A percentile compares a stretch with the other conserved stretches of the same genome.
These are phyloP conservation scores for Ramalina intermedia DNA, from an alignment of 495 filamentous ascomycete genomes.

Conservation along the genomic window DNA sequence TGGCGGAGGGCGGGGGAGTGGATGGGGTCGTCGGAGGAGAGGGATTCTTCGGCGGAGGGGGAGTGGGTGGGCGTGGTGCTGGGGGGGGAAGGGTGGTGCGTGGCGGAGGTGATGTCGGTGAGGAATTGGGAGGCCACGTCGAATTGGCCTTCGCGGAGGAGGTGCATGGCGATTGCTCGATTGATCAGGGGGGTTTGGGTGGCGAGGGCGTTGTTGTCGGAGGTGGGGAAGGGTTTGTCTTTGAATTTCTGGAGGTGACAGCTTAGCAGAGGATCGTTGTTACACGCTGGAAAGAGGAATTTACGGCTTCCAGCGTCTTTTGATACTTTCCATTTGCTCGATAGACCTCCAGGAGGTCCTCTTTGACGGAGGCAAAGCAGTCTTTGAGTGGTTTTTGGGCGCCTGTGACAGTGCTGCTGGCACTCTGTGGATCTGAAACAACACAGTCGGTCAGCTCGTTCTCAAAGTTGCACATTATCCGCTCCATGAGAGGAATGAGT, in stretches of 20 bases:
- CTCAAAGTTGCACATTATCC: background rate
- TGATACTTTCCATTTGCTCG: conserved; percentile 64
- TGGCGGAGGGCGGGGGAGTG: conserved; percentile 55
- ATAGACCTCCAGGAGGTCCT: conserved; percentile 66
- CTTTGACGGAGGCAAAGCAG: conserved; percentile 62
- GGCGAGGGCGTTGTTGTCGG: conserved; percentile 69
- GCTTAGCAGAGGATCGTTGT: background rate
- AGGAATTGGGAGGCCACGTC: conserved; percentile 71
- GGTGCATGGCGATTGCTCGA: conserved; percentile 88
- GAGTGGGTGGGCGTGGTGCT: conserved; percentile 11
- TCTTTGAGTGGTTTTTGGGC: conserved; percentile 70
- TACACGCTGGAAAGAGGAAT: background rate
- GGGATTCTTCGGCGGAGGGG: conserved; percentile 15
- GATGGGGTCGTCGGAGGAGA: conserved; percentile 37
- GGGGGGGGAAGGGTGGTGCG: background rate
- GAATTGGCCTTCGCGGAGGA: conserved; percentile 90
- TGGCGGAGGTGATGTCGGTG: conserved; percentile 38
- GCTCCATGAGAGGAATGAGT: background rate
- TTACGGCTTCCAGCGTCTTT: conserved; percentile 70
- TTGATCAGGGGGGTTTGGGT: conserved; percentile 67
- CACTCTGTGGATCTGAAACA: conserved; percentile 48
- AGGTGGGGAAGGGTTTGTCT: conserved; percentile 55
- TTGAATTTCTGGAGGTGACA: conserved; percentile 45
- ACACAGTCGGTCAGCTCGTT: too few species aligned
- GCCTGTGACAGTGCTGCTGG: conserved; percentile 59